Evolutionary conservation across 305 asterid genomes (phyloP).

Genomic region (Solanum hybrid): DNA sequence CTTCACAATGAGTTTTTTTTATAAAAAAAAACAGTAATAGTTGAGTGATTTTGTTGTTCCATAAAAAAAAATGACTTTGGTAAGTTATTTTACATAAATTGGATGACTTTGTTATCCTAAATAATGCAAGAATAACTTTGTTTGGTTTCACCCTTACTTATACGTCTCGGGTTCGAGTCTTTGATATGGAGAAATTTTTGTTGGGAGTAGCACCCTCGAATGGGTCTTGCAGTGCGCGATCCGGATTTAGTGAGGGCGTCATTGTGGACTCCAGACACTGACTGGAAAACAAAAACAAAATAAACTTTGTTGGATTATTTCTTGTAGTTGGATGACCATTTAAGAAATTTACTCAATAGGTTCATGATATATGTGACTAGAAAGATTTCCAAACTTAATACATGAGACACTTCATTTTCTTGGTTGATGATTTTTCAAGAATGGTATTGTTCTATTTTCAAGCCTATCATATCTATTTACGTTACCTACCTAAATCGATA

Average conservation of each 20-base stretch:
- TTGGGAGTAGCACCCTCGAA: no score
- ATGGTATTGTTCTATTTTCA: not conserved
- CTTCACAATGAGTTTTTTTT: not conserved
- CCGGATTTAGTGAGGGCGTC: fast-evolving
- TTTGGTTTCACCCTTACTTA: no score
- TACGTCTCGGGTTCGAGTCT: no score
- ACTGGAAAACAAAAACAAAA: no score
- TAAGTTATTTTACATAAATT: no score
- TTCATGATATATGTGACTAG: not conserved
- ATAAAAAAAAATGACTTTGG: no score
- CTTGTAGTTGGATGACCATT: not conserved
- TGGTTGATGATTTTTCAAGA: not conserved
- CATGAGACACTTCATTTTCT: not conserved
- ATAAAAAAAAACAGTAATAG: no score
- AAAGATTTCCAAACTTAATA: not conserved
- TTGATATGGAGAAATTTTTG: no score
- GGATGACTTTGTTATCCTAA: no score
- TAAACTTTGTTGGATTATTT: not conserved
- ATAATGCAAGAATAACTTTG: no score
- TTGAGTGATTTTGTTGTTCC: not conserved
- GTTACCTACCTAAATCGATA: not conserved
- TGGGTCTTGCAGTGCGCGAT: fast-evolving
- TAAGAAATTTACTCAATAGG: not conserved
- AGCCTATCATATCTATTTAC: not conserved
- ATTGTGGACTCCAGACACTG: fast-evolving